Evolutionary conservation across 1,284 basidiomycete species (phyloP).

Genomic region (Entoloma clypeatum): DNA sequence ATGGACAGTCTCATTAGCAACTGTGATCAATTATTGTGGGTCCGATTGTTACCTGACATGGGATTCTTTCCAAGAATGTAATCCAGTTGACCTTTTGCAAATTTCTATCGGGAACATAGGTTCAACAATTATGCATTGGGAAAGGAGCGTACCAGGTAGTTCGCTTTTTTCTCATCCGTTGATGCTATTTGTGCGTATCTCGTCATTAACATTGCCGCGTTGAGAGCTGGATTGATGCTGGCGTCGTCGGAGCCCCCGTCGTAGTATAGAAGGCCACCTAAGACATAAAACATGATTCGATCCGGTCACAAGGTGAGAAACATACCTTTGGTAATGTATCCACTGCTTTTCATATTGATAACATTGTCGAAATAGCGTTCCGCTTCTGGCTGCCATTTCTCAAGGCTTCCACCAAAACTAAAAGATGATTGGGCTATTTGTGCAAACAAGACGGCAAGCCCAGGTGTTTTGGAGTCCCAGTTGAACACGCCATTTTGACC

Average conservation of each 20-base stretch:
- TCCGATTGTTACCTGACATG: conserved; percentile 58
- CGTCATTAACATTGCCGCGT: conserved; percentile 77
- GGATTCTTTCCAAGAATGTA: conserved; percentile 86
- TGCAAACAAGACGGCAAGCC: conserved; percentile 69
- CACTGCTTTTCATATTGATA: conserved; percentile 53
- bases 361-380: conserved; percentile 79
- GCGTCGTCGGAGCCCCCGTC: conserved; percentile 75
- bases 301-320: neutral
- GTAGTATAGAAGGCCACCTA: conserved; percentile 79
- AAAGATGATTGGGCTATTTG: conserved; percentile 56
- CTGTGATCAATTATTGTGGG: conserved; percentile 1
- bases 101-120: conserved; percentile 39
- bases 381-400: conserved; percentile 65
- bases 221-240: conserved; percentile 83
- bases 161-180: conserved; percentile 48
- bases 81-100: conserved; percentile 73
- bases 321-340: conserved; percentile 37
- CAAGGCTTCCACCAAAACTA: conserved; percentile 48
- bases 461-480: conserved; percentile 85
- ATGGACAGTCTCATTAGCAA: conserved; percentile 10
- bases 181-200: conserved; percentile 76
- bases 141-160: conserved; percentile 51
- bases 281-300: conserved; percentile 9
- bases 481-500: conserved; percentile 69
- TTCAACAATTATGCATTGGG: conserved; percentile 2